Evolutionary conservation across 2,329 filamentous ascomycete genomes (phyloP), one percentile per base, ranked within the genome.

Genomic region (Nigrospora osmanthi): DNA sequence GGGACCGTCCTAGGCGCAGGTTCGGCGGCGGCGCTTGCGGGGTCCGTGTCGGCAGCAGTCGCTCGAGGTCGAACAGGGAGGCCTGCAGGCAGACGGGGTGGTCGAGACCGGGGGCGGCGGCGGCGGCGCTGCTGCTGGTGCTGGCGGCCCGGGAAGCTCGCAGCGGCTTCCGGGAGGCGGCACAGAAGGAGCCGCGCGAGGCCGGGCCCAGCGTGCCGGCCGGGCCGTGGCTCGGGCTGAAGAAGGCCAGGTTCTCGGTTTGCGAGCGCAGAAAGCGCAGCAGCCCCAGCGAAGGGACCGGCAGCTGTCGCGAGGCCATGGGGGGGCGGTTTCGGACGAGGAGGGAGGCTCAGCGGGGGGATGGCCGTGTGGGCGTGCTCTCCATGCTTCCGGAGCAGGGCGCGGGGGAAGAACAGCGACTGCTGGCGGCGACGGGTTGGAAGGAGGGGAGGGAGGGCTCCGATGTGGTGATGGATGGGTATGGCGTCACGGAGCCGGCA

Each of bases 181-280:
- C 44, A 54, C 55, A 58, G 38, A 54, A 45, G 12, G 46, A 34
- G 35, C 39, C 53, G 17, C 50, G 53, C 28, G 53, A 23, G 10
- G 44, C 35, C 11, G 49, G 49, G 12, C 46, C 42, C 34, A 50
- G 15, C 16, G 38, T 43, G n/a, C 40, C 13, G 3, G 44, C 34
- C 10, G 17, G 30, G 31, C 45, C 48, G 46, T 61, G 58, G 55
- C 67, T 70, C 44, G 67, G 59, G 44, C 59, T 68, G 61, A 76
- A 73, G 55, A 78, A 75, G 50, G 66, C 70, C 38, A 76, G 58
- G 44, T 71, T 70, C 54, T 85, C 76, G 52, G 85, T 80, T 62
- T 90, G 87, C 44, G 72, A 78, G 53, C 80, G 81, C 51, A 93
- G 73, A 62, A 87, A 91, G 53, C 81, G 81, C 50, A 93, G 71